These are phyloP conservation scores for Luvunga scandens DNA, from an alignment of 345 rosid genomes.

Conservation along the genomic window DNA sequence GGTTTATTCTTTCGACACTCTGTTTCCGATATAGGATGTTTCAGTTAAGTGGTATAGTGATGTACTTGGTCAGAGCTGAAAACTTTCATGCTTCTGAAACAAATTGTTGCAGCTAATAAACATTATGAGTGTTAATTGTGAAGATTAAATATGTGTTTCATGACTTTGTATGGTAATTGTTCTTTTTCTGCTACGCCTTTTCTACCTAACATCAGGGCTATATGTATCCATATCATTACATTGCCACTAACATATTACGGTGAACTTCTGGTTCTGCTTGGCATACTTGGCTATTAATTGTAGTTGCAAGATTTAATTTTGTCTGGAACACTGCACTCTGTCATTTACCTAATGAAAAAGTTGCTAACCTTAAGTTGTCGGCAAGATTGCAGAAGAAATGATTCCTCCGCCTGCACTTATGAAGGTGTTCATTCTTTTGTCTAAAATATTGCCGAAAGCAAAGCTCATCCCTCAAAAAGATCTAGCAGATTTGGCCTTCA, in stretches of 20 bases:
- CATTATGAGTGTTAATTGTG: background rate
- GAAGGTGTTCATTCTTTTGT: constrained; percentile 48
- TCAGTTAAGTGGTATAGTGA: background rate
- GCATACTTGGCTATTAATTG: background rate
- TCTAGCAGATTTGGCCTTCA: constrained; percentile 62
- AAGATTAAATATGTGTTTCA: background rate
- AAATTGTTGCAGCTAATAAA: background rate
- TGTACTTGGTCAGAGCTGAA: background rate
- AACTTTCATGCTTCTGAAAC: background rate
- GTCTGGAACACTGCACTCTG: background rate
- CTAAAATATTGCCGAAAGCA: constrained; percentile 70
- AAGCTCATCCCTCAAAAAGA: constrained; percentile 79
- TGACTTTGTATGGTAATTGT: background rate
- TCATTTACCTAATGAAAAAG: constrained; percentile 11
- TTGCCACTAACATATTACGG: background rate
- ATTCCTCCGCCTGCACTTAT: constrained; percentile 58
- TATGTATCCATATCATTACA: background rate
- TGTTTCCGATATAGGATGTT: background rate
- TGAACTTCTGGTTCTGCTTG: background rate
- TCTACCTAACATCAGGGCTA: background rate
- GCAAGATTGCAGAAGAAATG: constrained; percentile 81
- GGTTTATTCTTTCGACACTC: background rate
- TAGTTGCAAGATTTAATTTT: constrained; percentile 1
- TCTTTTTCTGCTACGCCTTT: background rate
- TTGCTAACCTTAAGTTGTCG: constrained; percentile 39